phyloP scores from a whole-genome alignment of 2,329 filamentous ascomycete genomes.

The Hortaea sp. region DNA sequence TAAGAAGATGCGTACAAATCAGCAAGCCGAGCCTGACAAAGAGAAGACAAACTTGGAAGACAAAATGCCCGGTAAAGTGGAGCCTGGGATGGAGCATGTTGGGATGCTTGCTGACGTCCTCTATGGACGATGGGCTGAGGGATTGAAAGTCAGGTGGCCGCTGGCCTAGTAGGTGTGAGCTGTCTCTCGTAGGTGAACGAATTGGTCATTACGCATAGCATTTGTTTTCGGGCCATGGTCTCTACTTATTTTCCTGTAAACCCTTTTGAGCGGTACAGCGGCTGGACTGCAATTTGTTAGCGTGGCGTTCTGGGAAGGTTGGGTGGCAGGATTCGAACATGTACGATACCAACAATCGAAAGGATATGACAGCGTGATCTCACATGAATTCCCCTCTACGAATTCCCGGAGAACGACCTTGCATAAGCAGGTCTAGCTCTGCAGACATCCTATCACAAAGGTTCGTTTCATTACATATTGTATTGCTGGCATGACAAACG shows the following conservation, averaged over 20 bases:
- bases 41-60: slow-evolving; percentile 35
- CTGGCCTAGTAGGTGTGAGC: slow-evolving; percentile 10
- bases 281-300: not conserved
- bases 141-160: slow-evolving; percentile 49
- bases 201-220: not conserved
- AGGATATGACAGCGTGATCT: too few species aligned
- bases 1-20: slow-evolving; percentile 55
- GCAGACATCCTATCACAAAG: too few species aligned
- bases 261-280: not conserved
- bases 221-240: not conserved
- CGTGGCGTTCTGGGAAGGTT: not conserved
- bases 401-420: too few species aligned
- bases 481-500: too few species aligned
- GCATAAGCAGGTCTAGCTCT: too few species aligned
- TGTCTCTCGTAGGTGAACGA: not conserved
- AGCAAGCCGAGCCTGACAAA: slow-evolving; percentile 16
- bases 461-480: too few species aligned
- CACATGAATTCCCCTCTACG: too few species aligned
- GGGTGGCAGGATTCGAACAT: not conserved
- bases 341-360: not conserved
- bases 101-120: slow-evolving; percentile 82
- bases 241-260: not conserved
- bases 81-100: slow-evolving; percentile 81
- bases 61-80: slow-evolving; percentile 47
- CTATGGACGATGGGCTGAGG: slow-evolving; percentile 83